Evolutionary conservation across 129 eudicot species (phyloP).

Genomic region (Oenanthe sinensis): DNA sequence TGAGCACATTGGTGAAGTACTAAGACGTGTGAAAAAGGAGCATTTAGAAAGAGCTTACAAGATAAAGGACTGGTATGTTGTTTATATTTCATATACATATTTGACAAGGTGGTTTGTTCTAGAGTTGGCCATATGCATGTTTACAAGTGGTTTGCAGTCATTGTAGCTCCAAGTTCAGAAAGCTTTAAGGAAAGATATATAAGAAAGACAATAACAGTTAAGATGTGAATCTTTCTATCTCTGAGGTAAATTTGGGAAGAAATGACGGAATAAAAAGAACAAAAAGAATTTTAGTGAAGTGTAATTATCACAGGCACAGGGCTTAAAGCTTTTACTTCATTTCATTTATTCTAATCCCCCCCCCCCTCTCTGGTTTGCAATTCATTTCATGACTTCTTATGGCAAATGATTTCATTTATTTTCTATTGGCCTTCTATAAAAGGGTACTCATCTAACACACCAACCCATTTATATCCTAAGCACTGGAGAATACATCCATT

Average conservation of each 20-base stretch:
- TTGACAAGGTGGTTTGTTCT: not conserved
- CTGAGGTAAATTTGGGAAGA: not conserved
- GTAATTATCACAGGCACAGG: not conserved
- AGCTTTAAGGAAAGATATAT: not conserved
- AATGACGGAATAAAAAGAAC: not conserved
- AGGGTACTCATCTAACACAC: not conserved
- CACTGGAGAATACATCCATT: not conserved
- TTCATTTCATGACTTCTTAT: not conserved
- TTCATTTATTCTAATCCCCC: not conserved
- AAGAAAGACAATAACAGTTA: not conserved
- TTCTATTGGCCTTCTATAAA: not conserved
- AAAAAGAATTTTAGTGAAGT: no score
- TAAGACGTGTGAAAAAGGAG: conserved; percentile 86
- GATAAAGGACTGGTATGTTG: conserved; percentile 63
- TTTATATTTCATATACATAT: not conserved
- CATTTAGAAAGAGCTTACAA: conserved; percentile 83
- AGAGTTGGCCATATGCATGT: not conserved
- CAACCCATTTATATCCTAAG: not conserved
- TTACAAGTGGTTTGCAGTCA: not conserved
- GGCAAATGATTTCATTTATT: not conserved
- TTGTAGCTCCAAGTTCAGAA: not conserved
- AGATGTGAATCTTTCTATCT: not conserved
- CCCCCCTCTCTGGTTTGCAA: not conserved
- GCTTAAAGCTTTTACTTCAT: not conserved
- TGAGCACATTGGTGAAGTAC: conserved; percentile 93